Evolutionary conservation across 2,329 filamentous ascomycete genomes (phyloP).

Genomic region (Ambrosiella beaveri): DNA sequence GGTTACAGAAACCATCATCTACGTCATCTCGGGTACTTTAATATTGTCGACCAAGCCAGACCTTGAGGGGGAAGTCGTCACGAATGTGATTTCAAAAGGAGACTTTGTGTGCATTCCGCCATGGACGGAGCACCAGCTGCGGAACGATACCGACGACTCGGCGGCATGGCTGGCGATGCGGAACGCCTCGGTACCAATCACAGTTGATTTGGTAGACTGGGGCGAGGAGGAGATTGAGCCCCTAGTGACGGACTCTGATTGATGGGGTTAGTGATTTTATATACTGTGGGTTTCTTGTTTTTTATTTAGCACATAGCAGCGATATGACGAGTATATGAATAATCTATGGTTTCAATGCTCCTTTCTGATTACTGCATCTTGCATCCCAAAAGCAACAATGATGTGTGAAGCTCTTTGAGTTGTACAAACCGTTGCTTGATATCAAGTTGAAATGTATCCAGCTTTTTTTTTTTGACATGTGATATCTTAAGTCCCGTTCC

Average conservation of each 20-base stretch:
- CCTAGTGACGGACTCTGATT: constrained; percentile 15
- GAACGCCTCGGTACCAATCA: constrained; percentile 41
- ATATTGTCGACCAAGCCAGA: constrained; percentile 40
- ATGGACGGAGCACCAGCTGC: constrained; percentile 52
- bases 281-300: background rate
- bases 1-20: constrained; percentile 46
- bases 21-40: constrained; percentile 43
- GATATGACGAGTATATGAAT: background rate
- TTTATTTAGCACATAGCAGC: background rate
- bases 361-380: too few species aligned
- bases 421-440: too few species aligned
- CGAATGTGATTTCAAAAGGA: constrained; percentile 40
- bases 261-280: background rate
- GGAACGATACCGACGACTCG: constrained; percentile 45
- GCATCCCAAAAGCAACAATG: too few species aligned
- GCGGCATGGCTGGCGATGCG: constrained; percentile 50
- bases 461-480: too few species aligned
- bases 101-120: constrained; percentile 56
- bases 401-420: too few species aligned
- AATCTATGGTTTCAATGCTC: too few species aligned
- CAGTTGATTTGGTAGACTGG: constrained; percentile 47
- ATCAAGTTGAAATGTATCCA: too few species aligned
- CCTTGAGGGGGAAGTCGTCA: constrained; percentile 32
- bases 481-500: too few species aligned
- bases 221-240: constrained; percentile 26